Conservation (phyloP, 129 eudicot genomes). For the Escallonia herrerae region DNA sequence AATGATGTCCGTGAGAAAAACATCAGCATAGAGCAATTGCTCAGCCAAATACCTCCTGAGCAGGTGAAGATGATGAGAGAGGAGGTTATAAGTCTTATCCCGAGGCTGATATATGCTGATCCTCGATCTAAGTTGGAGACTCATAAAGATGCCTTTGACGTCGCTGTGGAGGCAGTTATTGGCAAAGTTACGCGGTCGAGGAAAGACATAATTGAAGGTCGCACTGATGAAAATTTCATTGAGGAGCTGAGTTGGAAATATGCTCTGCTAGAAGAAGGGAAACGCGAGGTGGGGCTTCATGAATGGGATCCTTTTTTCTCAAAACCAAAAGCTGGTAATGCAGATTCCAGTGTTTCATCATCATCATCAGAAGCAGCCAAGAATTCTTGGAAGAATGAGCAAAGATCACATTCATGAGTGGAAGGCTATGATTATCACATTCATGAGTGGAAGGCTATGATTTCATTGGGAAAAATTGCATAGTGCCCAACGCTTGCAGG, state of each 20-base stretch:
- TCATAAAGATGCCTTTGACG: constrained; percentile 72
- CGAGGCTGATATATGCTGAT: constrained; percentile 72
- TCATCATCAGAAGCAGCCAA: constrained; percentile 57
- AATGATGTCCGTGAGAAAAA: constrained; percentile 49
- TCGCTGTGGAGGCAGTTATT: constrained; percentile 69
- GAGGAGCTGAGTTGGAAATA: constrained; percentile 95
- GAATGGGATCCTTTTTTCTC: constrained; percentile 88
- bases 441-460: constrained; percentile 17
- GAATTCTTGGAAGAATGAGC: constrained; percentile 88
- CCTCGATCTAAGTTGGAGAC: constrained; percentile 85
- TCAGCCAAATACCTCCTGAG: constrained; percentile 40
- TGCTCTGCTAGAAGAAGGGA: constrained; percentile 67
- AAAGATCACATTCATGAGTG: constrained; percentile 46
- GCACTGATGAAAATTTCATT: constrained; percentile 39
- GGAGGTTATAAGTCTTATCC: constrained; percentile 67
- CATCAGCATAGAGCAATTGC: constrained; percentile 51
- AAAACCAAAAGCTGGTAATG: constrained; percentile 38
- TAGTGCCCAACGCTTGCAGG: not conserved
- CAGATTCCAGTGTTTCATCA: constrained; percentile 19
- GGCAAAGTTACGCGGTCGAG: constrained; percentile 60
- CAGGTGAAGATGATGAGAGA: constrained; percentile 64
- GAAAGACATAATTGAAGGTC: constrained; percentile 48
- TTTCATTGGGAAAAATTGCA: not conserved
- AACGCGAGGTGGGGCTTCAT: constrained; percentile 35
- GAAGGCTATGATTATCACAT: constrained; percentile 15